phyloP scores from a whole-genome alignment of 2,329 filamentous ascomycete genomes.

The Fusarium guadeloupense region DNA sequence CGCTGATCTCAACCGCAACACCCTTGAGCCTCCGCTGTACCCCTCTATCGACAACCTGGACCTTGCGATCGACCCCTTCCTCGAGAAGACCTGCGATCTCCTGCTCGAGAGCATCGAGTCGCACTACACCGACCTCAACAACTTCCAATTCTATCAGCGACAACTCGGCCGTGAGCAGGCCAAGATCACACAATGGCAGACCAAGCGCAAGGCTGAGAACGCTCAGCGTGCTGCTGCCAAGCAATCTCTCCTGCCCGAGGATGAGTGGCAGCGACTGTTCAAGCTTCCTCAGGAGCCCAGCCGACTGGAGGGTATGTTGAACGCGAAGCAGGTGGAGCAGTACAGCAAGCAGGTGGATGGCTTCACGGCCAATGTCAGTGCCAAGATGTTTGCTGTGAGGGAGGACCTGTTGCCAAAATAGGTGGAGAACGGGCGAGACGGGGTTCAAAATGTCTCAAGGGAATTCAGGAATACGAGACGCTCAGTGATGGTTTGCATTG shows the following conservation, averaged over 20 bases:
- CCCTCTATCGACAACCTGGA: slow-evolving; percentile 92
- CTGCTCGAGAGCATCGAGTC: slow-evolving; percentile 96
- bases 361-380: slow-evolving; percentile 88
- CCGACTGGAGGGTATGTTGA: slow-evolving; percentile 91
- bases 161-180: slow-evolving; percentile 92
- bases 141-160: slow-evolving; percentile 96
- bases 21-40: slow-evolving; percentile 72
- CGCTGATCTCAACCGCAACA: slow-evolving; percentile 75
- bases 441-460: slow-evolving; percentile 41
- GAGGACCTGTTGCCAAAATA: slow-evolving; percentile 70
- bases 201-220: slow-evolving; percentile 97
- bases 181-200: slow-evolving; percentile 96
- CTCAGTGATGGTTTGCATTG: slow-evolving; percentile 52
- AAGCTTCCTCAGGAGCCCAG: slow-evolving; percentile 97
- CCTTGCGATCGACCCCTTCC: slow-evolving; percentile 93
- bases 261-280: slow-evolving; percentile 98
- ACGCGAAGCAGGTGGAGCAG: slow-evolving; percentile 95
- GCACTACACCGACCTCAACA: slow-evolving; percentile 98
- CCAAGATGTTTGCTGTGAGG: slow-evolving; percentile 98
- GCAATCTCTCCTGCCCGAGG: slow-evolving; percentile 88
- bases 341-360: slow-evolving; percentile 97
- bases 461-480: slow-evolving; percentile 43
- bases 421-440: slow-evolving; percentile 22
- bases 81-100: slow-evolving; percentile 97
- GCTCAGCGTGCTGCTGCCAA: slow-evolving; percentile 84